Conservation (phyloP, 495 filamentous ascomycete genomes). For the Trichodelitschia bisporula region DNA sequence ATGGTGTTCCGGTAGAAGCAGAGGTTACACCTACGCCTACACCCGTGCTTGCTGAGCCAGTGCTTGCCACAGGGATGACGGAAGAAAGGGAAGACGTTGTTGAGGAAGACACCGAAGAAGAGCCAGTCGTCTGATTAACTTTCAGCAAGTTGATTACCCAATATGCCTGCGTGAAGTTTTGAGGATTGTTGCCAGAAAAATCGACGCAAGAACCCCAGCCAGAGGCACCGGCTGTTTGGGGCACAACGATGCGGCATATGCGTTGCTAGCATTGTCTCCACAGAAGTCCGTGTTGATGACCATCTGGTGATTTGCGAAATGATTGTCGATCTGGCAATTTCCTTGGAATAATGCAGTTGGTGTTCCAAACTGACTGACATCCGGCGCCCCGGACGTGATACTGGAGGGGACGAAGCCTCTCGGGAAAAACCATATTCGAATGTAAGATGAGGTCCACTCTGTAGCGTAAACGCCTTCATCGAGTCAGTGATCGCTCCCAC, state of each 20-base stretch:
- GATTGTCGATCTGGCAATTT: slow-evolving; percentile 32
- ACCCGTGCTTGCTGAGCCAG: too few relatives aligned
- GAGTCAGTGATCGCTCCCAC: too few relatives aligned
- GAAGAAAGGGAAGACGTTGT: too few relatives aligned
- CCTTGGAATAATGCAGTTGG: slow-evolving; percentile 40
- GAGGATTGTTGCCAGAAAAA: slow-evolving; percentile 13
- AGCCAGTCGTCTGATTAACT: too few relatives aligned
- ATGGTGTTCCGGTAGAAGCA: too few relatives aligned
- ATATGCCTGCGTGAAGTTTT: slow-evolving; percentile 12
- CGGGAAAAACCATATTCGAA: slow-evolving; percentile 64
- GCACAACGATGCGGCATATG: slow-evolving; percentile 10
- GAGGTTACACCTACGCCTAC: too few relatives aligned
- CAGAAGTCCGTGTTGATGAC: slow-evolving; percentile 73
- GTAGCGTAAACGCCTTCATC: slow-evolving; percentile 58
- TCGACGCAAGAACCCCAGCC: slow-evolving; percentile 10
- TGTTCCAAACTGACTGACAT: slow-evolving; percentile 36
- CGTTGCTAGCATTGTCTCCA: slow-evolving; percentile 65
- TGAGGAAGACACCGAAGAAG: too few relatives aligned
- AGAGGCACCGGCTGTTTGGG: slow-evolving; percentile 3
- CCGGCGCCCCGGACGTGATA: slow-evolving; percentile 29
- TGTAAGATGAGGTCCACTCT: slow-evolving; percentile 42
- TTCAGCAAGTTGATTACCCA: slow-evolving; percentile 15
- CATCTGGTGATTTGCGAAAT: slow-evolving; percentile 49
- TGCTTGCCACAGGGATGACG: too few relatives aligned
- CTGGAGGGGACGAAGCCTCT: slow-evolving; percentile 31